These are phyloP conservation scores for Cercophora scortea DNA, from an alignment of 495 filamentous ascomycete genomes.

Conservation along the genomic window DNA sequence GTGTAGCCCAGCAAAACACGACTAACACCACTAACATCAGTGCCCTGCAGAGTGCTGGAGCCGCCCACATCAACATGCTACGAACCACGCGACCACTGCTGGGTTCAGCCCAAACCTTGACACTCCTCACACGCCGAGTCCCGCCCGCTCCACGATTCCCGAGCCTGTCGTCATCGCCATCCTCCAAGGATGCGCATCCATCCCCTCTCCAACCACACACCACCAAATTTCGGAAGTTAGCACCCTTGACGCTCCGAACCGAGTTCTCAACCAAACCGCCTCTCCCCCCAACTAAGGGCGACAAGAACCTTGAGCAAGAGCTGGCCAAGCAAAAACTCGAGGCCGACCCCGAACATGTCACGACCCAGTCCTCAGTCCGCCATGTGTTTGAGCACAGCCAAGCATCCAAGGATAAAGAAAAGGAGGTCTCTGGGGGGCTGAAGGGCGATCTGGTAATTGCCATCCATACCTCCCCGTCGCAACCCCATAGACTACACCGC, in stretches of 20 bases:
- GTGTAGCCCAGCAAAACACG: background rate
- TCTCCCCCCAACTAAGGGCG: slow-evolving; percentile 23
- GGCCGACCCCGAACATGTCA: slow-evolving; percentile 49
- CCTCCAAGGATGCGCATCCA: no score
- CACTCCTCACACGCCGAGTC: slow-evolving; percentile 1
- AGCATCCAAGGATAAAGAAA: slow-evolving; percentile 29
- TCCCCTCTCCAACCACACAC: no score
- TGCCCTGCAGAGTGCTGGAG: background rate
- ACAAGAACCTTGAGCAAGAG: slow-evolving; percentile 46
- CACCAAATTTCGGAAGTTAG: background rate
- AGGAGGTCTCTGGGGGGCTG: slow-evolving; percentile 61
- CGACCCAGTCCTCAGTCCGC: slow-evolving; percentile 47
- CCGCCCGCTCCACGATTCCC: background rate
- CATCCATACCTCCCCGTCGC: background rate
- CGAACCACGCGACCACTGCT: slow-evolving; percentile 13
- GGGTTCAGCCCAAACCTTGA: slow-evolving; percentile 4
- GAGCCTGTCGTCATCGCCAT: no score
- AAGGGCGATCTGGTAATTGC: slow-evolving; percentile 65
- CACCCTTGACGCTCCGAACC: background rate
- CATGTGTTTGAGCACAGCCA: slow-evolving; percentile 40
- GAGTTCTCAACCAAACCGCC: slow-evolving; percentile 19
- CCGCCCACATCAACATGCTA: slow-evolving; percentile 6
- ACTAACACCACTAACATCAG: background rate
- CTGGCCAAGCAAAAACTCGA: slow-evolving; percentile 43
- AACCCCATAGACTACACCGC: background rate